Evolutionary conservation across 345 rosid species (phyloP), one percentile per base, ranked within the genome.

Genomic region (Crucihimalaya himalaica): DNA sequence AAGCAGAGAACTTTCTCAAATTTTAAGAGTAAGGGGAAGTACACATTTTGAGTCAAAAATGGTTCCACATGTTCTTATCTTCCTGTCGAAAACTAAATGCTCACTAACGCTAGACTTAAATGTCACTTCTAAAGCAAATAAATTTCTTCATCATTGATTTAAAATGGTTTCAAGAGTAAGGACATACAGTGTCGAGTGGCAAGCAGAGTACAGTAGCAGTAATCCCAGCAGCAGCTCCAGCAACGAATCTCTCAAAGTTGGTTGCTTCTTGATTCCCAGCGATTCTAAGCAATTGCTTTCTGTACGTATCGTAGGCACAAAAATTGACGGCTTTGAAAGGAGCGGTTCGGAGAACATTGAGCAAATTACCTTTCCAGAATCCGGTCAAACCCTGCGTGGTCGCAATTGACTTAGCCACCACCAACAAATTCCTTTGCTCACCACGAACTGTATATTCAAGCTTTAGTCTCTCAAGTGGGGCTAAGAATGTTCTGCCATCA

Each of bases 181-280:
- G 18, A 82, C 91, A 2, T 91, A 94, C 98, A 11, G 97, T 94
- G 76, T 94, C 98, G 81, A 94, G 82, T 1, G 98, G 98, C 78
- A 91, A 84, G 86, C 98, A 91, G 66, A 94, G 87, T 54, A 88
- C 79, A 71, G 86, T 83, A 37, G 98, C 98, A 61, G 98, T 94
- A 56, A 94, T 82, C 80, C 97, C 98, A 74, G 98, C 96, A 0
- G 94, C 87, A 67, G 97, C 98, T 59, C 98, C 97, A 34, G 98
- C 94, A 72, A 91, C 63, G 16, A 94, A 89, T 83, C 98, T 83
- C 84, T 94, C 93, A 53, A 89, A 86, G 69, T 94, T 91, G 1
- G 97, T 86, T 5, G 86, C 73, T 80, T 91, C 97, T 70, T 89
- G 84, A 46, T 87, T 94, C 55, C 88, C 81, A 53, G 95, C 76